phyloP scores from a whole-genome alignment of 371 early-diverging fungal genomes.

The Nematocida homosporus region DNA sequence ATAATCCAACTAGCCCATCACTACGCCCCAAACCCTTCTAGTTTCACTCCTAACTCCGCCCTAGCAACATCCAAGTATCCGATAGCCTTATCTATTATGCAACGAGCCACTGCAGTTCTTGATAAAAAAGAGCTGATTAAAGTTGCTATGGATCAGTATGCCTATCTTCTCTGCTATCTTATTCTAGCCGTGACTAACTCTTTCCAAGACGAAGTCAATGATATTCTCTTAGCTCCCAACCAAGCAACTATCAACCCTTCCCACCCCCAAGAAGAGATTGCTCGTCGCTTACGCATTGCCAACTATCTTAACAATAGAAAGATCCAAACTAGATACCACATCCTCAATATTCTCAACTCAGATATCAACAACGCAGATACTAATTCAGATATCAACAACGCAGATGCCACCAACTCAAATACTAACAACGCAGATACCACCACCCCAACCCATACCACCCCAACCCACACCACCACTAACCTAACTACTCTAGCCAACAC shows the following conservation, averaged over 20 bases:
- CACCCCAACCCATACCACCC: not conserved
- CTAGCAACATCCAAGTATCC: not conserved
- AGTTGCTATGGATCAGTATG: constrained; percentile 6
- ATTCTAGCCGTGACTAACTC: constrained; percentile 26
- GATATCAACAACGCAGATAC: not conserved
- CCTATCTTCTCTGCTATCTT: constrained; percentile 48
- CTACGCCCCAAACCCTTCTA: not conserved
- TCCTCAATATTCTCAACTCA: not conserved
- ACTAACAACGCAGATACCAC: not conserved
- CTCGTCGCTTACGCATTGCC: constrained; percentile 37
- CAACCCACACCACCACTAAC: not conserved
- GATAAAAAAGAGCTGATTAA: constrained; percentile 9
- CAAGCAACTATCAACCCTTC: not conserved
- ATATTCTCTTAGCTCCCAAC: constrained; percentile 8
- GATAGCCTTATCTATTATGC: not conserved
- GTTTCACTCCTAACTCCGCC: not conserved
- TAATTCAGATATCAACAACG: too few relatives aligned
- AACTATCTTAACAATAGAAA: constrained; percentile 10
- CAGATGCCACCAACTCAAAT: not conserved
- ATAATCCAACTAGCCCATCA: not conserved
- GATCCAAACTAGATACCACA: constrained; percentile 20
- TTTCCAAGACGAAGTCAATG: constrained; percentile 39
- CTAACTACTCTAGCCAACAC: not conserved
- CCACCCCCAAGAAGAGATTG: constrained; percentile 11
- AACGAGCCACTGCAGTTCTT: constrained; percentile 3